A percentile compares a stretch with the other conserved stretches of the same genome.
phyloP scores from a whole-genome alignment of 345 rosid species.

The Murraya koenigii region DNA sequence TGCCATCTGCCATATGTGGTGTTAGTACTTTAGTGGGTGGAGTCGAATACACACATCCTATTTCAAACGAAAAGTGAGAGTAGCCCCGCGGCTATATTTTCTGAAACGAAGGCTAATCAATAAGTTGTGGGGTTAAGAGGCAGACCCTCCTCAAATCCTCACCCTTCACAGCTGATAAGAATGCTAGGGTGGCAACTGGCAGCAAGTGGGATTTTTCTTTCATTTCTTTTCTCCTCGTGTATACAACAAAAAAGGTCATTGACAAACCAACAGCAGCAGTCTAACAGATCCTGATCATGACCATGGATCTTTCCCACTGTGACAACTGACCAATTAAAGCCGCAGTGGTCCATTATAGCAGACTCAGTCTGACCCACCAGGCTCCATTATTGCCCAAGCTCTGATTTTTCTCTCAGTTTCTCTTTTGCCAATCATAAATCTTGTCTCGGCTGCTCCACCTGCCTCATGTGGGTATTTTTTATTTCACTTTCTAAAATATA shows the following conservation, averaged over 20 bases:
- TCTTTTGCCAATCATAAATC: background rate
- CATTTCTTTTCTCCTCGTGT: no score
- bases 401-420: background rate
- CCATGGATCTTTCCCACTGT: background rate
- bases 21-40: no score
- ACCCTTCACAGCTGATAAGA: background rate
- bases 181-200: background rate
- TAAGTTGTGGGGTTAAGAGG: no score
- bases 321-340: background rate
- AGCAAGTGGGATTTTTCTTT: background rate
- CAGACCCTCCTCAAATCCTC: background rate
- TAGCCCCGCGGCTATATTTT: no score
- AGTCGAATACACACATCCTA: no score
- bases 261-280: no score
- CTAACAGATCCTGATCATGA: background rate
- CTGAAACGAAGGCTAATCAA: no score
- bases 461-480: background rate
- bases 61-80: no score
- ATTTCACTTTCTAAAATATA: no score
- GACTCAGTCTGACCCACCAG: background rate
- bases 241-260: background rate
- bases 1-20: no score
- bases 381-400: background rate
- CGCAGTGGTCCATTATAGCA: background rate
- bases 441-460: background rate